Percentiles rank a stretch among this genome's conserved stretches.
Conservation (phyloP, 768 basidiomycete species). For the Trametes coccinea region DNA sequence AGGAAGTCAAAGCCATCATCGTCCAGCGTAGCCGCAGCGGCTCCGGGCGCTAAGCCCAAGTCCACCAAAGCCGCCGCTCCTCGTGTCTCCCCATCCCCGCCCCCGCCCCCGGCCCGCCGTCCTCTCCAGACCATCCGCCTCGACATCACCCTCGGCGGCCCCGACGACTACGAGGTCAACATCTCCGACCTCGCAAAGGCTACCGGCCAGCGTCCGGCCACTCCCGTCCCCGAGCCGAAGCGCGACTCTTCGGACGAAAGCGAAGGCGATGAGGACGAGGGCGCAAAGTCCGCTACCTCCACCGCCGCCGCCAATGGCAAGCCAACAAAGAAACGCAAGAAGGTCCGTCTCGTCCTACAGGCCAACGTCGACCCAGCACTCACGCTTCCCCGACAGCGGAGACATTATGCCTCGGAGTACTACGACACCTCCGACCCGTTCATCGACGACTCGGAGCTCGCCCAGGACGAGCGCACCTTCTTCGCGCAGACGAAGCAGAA, state of each 20-base stretch:
- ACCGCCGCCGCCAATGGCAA: conserved; percentile 1
- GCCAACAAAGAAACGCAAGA: conserved; percentile 31
- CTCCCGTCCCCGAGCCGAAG: conserved; percentile 46
- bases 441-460: conserved; percentile 96
- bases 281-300: not conserved
- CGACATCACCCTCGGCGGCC: conserved; percentile 69
- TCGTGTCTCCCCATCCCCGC: conserved; percentile 58
- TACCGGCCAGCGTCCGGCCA: conserved; percentile 63
- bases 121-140: conserved; percentile 67
- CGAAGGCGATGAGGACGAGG: conserved; percentile 42
- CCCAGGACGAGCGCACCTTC: conserved; percentile 85
- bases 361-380: conserved; percentile 8
- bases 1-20: conserved; percentile 29
- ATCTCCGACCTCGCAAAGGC: conserved; percentile 56
- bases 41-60: conserved; percentile 48
- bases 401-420: conserved; percentile 66
- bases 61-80: conserved; percentile 45
- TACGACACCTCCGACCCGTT: conserved; percentile 94
- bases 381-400: conserved; percentile 33
- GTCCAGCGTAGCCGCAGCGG: conserved; percentile 28
- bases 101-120: conserved; percentile 44
- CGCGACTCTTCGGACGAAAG: conserved; percentile 55
- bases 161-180: conserved; percentile 74
- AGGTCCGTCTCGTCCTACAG: conserved; percentile 22
- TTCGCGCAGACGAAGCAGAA: conserved; percentile 91